Percentiles rank a stretch among this genome's conserved stretches.
These are phyloP conservation scores for Cymbopogon citratus DNA, from an alignment of 176 grass and related monocot genomes.

Conservation along the genomic window DNA sequence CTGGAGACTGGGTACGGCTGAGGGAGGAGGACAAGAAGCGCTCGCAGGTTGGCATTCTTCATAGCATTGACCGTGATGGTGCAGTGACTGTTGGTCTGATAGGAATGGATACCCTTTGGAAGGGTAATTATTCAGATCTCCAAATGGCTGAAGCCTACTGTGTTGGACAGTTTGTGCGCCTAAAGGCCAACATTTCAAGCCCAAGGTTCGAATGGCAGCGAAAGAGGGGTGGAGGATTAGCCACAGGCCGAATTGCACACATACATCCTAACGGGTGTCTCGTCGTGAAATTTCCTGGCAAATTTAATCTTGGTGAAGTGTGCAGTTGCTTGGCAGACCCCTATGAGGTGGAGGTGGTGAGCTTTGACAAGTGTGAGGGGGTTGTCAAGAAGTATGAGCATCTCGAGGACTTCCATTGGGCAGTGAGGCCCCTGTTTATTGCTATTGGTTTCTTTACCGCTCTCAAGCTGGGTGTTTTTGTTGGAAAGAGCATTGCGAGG, in stretches of 20 bases:
- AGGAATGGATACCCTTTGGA: conserved; percentile 72
- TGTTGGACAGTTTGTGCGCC: conserved; percentile 78
- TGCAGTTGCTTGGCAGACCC: conserved; percentile 69
- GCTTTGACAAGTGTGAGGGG: conserved; percentile 78
- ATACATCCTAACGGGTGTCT: conserved; percentile 81
- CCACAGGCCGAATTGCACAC: conserved; percentile 59
- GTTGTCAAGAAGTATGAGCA: conserved; percentile 89
- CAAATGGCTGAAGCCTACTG: conserved; percentile 88
- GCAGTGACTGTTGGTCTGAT: conserved; percentile 65
- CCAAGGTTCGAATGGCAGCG: conserved; percentile 84
- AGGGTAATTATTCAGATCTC: conserved; percentile 64
- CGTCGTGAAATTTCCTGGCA: conserved; percentile 71
- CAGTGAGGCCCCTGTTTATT: conserved; percentile 70
- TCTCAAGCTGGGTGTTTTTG: conserved; percentile 60
- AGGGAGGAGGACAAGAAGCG: conserved; percentile 62
- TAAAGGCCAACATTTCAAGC: conserved; percentile 39
- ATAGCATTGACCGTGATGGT: conserved; percentile 64
- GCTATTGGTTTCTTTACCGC: conserved; percentile 69
- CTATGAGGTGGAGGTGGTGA: conserved; percentile 72
- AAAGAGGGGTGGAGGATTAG: conserved; percentile 52
- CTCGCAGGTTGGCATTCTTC: conserved; percentile 83
- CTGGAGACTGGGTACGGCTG: conserved; percentile 78
- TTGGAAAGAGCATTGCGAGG: conserved; percentile 46
- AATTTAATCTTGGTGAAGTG: conserved; percentile 61
- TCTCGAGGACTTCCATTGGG: conserved; percentile 95